Base-by-base conservation (phyloP, 768 basidiomycete species). In the Trametes gibbosa region DNA sequence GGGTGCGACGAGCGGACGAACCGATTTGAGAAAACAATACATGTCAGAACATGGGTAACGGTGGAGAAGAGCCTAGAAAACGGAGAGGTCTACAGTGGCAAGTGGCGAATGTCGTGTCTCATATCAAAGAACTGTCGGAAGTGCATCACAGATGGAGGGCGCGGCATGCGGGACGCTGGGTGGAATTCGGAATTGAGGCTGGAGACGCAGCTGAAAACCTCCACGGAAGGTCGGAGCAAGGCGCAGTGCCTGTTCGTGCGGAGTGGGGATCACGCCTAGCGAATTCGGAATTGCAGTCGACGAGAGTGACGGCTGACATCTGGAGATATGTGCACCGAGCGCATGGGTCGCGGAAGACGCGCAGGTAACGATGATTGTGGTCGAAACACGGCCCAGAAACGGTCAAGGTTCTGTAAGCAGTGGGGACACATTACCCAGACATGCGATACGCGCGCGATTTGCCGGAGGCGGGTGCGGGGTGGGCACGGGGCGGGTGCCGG, bases 141-240 rank as follows among this genome's bases (percentile, higher is more conserved):
- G 47, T 43, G 47, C 59, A 60, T 60, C 59, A 60, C 53, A 54
- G 59, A 60, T 54, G 59, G 59, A 61, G 53, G 23, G 53, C 27
- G 49, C n/a, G 59, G 27, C 59, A 61, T 51, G 59, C 34, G 59
- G 59, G 35, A 56, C 42, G 42, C 39, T 42, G 42, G 14, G 12
- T 4, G 17, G n/a, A 56, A 61, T 61, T 61, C 60, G 54, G 60
- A 61, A 61, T 61, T 56, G 50, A 42, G 54, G 53, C 60, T 61
- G 60, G 60, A 61, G 60, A 61, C 54, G 60, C 60, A 61, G 59
- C 37, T 27, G 49, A 21, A 45, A 56, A 39, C 51, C 51, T 61
- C 60, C 60, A 61, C 60, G 60, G 23, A 29, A 34, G 34, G 42
- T 53, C 60, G 60, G 60, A 61, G 60, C 54, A 52, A 56, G 29